Base-by-base conservation (phyloP, 2,329 filamentous ascomycete genomes). In the Aspergillus sojae region DNA sequence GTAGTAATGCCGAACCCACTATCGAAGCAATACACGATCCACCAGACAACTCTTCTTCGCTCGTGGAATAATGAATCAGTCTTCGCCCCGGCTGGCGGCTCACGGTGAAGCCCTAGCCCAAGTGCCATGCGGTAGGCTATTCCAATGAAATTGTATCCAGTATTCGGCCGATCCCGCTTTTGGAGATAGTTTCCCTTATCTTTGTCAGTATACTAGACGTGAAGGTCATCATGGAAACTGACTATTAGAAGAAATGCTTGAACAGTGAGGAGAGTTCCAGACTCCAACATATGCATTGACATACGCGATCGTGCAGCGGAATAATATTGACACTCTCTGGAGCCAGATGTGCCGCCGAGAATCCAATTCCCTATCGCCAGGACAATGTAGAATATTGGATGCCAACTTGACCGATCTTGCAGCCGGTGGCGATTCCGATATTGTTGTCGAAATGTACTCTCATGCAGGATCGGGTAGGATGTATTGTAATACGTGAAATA, bases 81-180 rank as follows among this genome's bases (percentile, higher is more conserved):
- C 62, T 54, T 60, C 23, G 45, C 50, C 36, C 21, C 56, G 9
- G 50, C 23, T 4, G 62, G 45, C 6, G 57, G 61, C 23, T 85
- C 82, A n/a, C 80, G 79, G 64, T 85, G 82, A 4, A 85, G 74
- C 0, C 83, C 82, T 5, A 85, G 69, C 0, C 82, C 81, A 57
- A 84, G 79, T 14, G 83, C 83, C 78, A 85, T 82, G 28, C 83
- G 74, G 21, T 80, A 77, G 0, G 83, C 83, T 21, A 85, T 76
- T 0, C 83, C 83, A n/a, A 83, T 76, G 58, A 83, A 83, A 65
- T 84, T 84, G 65, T 82, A 84, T 1, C 82, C 82, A 0, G 82
- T 82, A 63, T 85, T 85, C 4, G 83, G 82, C 43, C 81, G 79
- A 67, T 85, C 80, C 34, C 80, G 74, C 67, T 84, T 85, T 66